These are phyloP conservation scores for Pterulicium gracile DNA, from an alignment of 1,284 basidiomycete genomes.

Conservation along the genomic window DNA sequence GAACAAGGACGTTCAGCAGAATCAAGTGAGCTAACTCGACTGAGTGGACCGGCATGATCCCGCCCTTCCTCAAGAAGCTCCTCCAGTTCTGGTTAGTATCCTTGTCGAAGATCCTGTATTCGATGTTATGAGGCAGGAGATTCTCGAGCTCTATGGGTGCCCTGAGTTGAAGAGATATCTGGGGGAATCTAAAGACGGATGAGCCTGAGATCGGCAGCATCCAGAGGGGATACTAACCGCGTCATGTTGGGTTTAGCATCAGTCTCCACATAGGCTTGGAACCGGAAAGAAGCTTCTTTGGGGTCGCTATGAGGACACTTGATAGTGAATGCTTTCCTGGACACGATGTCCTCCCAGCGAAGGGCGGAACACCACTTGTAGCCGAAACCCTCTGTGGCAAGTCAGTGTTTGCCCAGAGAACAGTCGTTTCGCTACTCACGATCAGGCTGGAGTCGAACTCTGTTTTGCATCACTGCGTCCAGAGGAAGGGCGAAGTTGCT, in stretches of 20 bases:
- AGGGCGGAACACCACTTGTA: slow-evolving; percentile 91
- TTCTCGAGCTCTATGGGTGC: slow-evolving; percentile 97
- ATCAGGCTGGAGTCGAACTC: slow-evolving; percentile 86
- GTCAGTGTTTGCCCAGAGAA: slow-evolving; percentile 7
- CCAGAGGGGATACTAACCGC: slow-evolving; percentile 30
- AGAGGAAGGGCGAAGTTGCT: slow-evolving; percentile 87
- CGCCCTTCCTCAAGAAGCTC: slow-evolving; percentile 89
- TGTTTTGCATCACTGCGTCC: slow-evolving; percentile 78
- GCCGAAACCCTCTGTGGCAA: slow-evolving; percentile 74
- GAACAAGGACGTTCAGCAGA: slow-evolving; percentile 83
- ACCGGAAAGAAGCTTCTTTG: slow-evolving; percentile 87
- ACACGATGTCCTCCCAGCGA: slow-evolving; percentile 84
- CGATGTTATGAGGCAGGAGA: slow-evolving; percentile 88
- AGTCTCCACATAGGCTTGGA: slow-evolving; percentile 87
- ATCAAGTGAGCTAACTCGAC: slow-evolving; percentile 92
- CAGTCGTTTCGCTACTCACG: slow-evolving; percentile 40
- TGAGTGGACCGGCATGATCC: slow-evolving; percentile 94
- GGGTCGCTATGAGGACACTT: slow-evolving; percentile 79
- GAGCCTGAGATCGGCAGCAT: not conserved
- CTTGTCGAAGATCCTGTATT: slow-evolving; percentile 96
- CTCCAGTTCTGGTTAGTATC: slow-evolving; percentile 87
- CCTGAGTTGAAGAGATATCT: slow-evolving; percentile 79
- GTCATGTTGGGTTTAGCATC: slow-evolving; percentile 40
- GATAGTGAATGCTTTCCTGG: slow-evolving; percentile 72
- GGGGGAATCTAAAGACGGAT: slow-evolving; percentile 31